Evolutionary conservation across 2,329 filamentous ascomycete species (phyloP).

Genomic region (Aaosphaeria pasadenensis): DNA sequence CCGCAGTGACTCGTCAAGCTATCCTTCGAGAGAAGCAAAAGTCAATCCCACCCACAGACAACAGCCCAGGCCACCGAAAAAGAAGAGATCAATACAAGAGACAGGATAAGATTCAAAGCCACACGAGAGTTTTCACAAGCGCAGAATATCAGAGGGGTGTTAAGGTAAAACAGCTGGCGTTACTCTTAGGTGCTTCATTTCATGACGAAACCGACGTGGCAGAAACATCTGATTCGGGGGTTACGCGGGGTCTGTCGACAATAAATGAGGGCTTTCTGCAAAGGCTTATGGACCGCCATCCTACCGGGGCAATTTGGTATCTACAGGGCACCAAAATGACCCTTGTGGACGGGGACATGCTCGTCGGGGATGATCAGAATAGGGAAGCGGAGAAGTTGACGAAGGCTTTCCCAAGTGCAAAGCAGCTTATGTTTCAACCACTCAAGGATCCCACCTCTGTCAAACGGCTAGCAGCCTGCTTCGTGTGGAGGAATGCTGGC

Average conservation of each 20-base stretch:
- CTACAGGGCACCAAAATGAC: not conserved
- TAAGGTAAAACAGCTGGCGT: constrained; percentile 1
- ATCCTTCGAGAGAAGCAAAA: not conserved
- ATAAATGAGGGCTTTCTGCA: constrained; percentile 13
- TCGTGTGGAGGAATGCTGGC: constrained; percentile 9
- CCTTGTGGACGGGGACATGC: constrained; percentile 5
- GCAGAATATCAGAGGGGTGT: not conserved
- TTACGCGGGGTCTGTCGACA: constrained; percentile 2
- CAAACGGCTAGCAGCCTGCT: constrained; percentile 14
- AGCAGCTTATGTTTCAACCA: constrained; percentile 13
- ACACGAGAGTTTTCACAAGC: not conserved
- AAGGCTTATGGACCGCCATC: constrained; percentile 10
- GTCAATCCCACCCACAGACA: too few relatives aligned
- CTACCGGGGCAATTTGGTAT: constrained; percentile 12
- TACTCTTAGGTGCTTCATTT: constrained; percentile 5
- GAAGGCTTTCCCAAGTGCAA: constrained; percentile 5
- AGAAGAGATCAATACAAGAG: too few relatives aligned
- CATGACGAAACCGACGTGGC: not conserved
- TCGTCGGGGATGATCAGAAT: constrained; percentile 6
- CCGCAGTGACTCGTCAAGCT: not conserved
- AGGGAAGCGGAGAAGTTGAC: constrained; percentile 1
- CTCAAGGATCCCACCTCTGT: constrained; percentile 13
- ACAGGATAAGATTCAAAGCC: not conserved
- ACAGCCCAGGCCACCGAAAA: too few relatives aligned
- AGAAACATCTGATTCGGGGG: not conserved